Evolutionary conservation across 441 rosid genomes (phyloP).

Genomic region (Erysimum pusillum): DNA sequence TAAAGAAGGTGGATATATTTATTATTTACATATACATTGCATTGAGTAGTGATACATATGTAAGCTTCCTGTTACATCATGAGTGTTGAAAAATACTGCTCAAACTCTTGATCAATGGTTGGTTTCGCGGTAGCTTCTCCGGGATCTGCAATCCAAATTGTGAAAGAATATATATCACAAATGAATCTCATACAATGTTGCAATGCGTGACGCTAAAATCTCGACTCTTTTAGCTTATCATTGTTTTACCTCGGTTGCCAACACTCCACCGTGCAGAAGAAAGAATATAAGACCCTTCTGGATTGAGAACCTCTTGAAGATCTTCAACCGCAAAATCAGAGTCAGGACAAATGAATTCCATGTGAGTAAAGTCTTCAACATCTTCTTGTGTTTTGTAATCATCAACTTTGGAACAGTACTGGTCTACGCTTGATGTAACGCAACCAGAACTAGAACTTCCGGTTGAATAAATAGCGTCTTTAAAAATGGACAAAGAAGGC

Average conservation of each 20-base stretch:
- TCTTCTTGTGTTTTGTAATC: conserved; percentile 25
- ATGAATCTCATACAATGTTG: background rate
- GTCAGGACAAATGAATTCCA: conserved; percentile 27
- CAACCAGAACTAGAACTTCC: conserved; percentile 31
- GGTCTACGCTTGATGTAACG: conserved; percentile 31
- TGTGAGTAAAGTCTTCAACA: conserved; percentile 11
- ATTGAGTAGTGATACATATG: background rate
- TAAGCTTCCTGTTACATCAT: conserved; percentile 54
- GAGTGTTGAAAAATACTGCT: conserved; percentile 76
- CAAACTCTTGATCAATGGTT: conserved; percentile 86
- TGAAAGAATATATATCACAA: conserved; percentile 2
- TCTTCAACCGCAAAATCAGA: conserved; percentile 30
- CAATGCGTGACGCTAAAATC: conserved; percentile 3
- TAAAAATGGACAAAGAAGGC: conserved; percentile 1
- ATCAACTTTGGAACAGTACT: conserved; percentile 21
- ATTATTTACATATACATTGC: conserved; percentile 25
- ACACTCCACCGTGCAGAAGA: conserved; percentile 40
- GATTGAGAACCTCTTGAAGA: conserved; percentile 31
- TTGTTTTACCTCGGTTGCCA: conserved; percentile 39
- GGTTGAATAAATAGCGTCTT: conserved; percentile 28
- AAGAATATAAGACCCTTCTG: conserved; percentile 24
- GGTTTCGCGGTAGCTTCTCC: conserved; percentile 50
- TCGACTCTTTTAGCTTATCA: background rate
- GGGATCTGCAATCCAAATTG: conserved; percentile 28
- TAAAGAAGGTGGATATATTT: background rate